Evolutionary conservation across 441 rosid species (phyloP), one percentile per base, ranked within the genome.

Genomic region (Erysimum cheiri): DNA sequence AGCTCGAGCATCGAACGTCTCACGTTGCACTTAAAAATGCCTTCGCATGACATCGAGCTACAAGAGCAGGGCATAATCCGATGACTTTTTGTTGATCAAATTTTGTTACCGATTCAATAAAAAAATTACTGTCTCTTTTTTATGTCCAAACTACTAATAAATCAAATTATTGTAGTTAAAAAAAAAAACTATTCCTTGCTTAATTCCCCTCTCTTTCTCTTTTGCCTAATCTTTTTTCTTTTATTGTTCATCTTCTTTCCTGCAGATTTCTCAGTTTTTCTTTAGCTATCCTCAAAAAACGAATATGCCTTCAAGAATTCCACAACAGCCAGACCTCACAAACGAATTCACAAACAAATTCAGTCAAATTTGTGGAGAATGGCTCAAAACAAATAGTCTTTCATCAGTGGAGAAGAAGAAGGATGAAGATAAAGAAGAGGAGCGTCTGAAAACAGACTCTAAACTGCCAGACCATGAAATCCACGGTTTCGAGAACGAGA

Each of bases 401-500:
- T 24, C 70, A 5, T 6, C 5, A 0, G 3, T 11, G 37, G 37
- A 33, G 39, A 15, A 57, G 5, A n/a, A 48, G 40, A 36, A 3
- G 17, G 31, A 7, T 3, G 41, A 15, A 3, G 6, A 22, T 2
- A 43, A 29, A 14, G 12, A 46, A 11, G 37, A 36, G 6, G 72
- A 58, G 15, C 77, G 77, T 41, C 15, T 33, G 17, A 28, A 41
- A 43, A 52, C 77, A 8, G 1, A 33, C 0, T 60, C 68, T 24
- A 0, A 0, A 43, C 28, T 3, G 15, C 77, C 63, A 0, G 13
- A 0, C 2, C 22, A 15, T 3, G 2, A 0, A 11, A 70, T 77
- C 31, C 6, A 15, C 4, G 88, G 84, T 15, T 79, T 82, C 5
- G 13, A 64, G 0, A 59, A 59, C 15, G 79, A 84, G 64, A 75